Evolutionary conservation across 768 basidiomycete genomes (phyloP).

Genomic region (Tephrocybe sp.): DNA sequence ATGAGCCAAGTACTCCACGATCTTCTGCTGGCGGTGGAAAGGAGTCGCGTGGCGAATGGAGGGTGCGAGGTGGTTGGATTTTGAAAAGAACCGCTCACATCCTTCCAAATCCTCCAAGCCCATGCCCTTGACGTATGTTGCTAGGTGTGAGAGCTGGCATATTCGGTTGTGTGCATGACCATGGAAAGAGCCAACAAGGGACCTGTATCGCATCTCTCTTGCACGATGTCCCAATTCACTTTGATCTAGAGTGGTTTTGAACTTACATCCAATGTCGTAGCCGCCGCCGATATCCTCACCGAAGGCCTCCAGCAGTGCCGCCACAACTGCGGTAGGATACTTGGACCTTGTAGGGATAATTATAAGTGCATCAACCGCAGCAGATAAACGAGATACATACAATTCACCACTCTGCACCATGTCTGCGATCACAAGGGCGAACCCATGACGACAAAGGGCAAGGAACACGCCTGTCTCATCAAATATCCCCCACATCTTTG

Average conservation of each 20-base stretch:
- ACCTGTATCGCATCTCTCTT: conserved; percentile 1
- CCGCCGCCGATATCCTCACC: conserved; percentile 11
- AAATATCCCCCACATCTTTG: conserved; percentile 27
- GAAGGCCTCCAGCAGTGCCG: conserved; percentile 15
- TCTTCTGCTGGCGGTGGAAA: conserved; percentile 2
- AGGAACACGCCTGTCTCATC: conserved; percentile 27
- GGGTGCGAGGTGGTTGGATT: conserved; percentile 25
- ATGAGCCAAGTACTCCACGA: conserved; percentile 1
- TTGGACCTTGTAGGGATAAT: conserved; percentile 12
- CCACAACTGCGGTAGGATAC: conserved; percentile 20
- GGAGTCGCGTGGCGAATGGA: conserved; percentile 8
- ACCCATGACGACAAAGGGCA: conserved; percentile 27
- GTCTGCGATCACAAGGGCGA: conserved; percentile 20
- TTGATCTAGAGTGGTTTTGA: conserved; percentile 16
- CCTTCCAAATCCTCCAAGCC: conserved; percentile 29
- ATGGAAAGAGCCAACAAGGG: conserved; percentile 20
- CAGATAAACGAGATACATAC: conserved; percentile 12
- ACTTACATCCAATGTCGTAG: conserved; percentile 25
- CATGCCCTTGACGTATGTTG: conserved; percentile 24
- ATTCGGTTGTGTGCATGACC: conserved; percentile 19
- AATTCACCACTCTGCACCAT: conserved; percentile 30
- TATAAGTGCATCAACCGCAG: background rate
- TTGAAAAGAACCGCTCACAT: conserved; percentile 25
- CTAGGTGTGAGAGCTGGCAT: conserved; percentile 21
- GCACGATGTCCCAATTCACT: conserved; percentile 17